Evolutionary conservation across 1,284 basidiomycete genomes (phyloP).

Genomic region (Phellinidium pouzarii): DNA sequence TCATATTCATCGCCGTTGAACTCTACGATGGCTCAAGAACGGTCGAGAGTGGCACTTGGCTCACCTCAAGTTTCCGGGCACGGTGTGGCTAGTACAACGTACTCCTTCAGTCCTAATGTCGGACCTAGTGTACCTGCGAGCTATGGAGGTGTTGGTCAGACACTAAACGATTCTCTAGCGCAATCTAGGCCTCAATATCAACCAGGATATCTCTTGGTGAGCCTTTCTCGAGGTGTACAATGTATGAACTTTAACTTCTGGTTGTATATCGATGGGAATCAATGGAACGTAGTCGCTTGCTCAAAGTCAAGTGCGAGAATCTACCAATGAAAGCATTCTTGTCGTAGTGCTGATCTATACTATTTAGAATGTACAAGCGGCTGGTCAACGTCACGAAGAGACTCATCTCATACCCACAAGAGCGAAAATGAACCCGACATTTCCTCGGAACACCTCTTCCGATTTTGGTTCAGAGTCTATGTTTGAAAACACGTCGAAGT

Average conservation of each 20-base stretch:
- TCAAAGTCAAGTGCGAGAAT: slow-evolving; percentile 43
- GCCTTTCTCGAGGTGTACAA: slow-evolving; percentile 14
- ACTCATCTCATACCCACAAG: slow-evolving; percentile 65
- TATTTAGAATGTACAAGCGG: slow-evolving; percentile 44
- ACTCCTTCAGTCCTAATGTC: background rate
- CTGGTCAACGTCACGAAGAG: slow-evolving; percentile 58
- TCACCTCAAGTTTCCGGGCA: background rate
- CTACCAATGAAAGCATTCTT: background rate
- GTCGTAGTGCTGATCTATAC: slow-evolving; percentile 9
- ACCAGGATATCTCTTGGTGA: slow-evolving; percentile 67
- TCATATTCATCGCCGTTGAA: background rate
- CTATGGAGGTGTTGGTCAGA: background rate
- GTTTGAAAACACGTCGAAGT: slow-evolving; percentile 62
- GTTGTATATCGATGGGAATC: no score
- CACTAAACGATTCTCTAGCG: slow-evolving; percentile 44
- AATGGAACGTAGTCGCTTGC: slow-evolving; percentile 42
- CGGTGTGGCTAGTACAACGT: background rate
- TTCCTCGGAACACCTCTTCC: slow-evolving; percentile 52
- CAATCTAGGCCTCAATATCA: slow-evolving; percentile 70
- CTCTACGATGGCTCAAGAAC: background rate
- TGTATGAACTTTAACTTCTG: background rate
- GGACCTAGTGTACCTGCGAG: background rate
- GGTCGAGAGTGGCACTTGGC: background rate
- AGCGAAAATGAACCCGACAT: slow-evolving; percentile 64
- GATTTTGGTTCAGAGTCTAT: slow-evolving; percentile 76